A percentile compares a stretch with the other conserved stretches of the same genome.
Evolutionary conservation across 2,329 filamentous ascomycete genomes (phyloP).

Genomic region (Cladophialophora immunda): DNA sequence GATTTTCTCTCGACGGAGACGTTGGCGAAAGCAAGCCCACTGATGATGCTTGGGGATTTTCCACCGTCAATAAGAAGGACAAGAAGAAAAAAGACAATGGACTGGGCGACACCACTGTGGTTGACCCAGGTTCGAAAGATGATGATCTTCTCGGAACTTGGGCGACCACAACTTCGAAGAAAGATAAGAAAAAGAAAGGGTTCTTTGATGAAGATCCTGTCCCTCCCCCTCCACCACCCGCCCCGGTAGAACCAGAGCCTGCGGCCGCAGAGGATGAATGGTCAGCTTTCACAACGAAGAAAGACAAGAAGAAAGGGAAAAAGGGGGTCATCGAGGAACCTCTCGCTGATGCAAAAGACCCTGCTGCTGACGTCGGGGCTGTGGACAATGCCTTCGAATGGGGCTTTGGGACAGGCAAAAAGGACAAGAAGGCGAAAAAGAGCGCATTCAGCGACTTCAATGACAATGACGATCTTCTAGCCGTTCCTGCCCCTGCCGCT

Average conservation of each 20-base stretch:
- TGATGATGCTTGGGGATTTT: constrained; percentile 51
- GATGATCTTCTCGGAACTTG: constrained; percentile 46
- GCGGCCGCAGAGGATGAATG: constrained; percentile 43
- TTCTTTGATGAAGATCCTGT: constrained; percentile 34
- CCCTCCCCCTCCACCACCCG: constrained; percentile 34
- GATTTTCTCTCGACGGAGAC: constrained; percentile 55
- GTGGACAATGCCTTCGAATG: constrained; percentile 36
- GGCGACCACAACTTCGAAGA: constrained; percentile 53
- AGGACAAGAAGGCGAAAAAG: constrained; percentile 49
- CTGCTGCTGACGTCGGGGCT: constrained; percentile 20
- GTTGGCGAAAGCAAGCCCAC: constrained; percentile 52
- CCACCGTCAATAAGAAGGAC: constrained; percentile 53
- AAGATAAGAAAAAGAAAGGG: constrained; percentile 53
- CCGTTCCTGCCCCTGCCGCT: constrained; percentile 44
- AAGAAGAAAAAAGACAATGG: constrained; percentile 58
- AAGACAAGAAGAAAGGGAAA: constrained; percentile 47
- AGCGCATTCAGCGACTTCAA: constrained; percentile 43
- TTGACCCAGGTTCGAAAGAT: constrained; percentile 41
- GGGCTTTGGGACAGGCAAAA: constrained; percentile 52
- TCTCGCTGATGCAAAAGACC: constrained; percentile 30
- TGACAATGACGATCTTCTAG: constrained; percentile 42
- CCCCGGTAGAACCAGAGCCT: constrained; percentile 42
- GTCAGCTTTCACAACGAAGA: constrained; percentile 37
- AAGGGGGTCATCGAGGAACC: constrained; percentile 39
- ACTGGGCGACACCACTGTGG: constrained; percentile 41